Evolutionary conservation across 129 eudicot species (phyloP).

Genomic region (Ambrosia trifida): DNA sequence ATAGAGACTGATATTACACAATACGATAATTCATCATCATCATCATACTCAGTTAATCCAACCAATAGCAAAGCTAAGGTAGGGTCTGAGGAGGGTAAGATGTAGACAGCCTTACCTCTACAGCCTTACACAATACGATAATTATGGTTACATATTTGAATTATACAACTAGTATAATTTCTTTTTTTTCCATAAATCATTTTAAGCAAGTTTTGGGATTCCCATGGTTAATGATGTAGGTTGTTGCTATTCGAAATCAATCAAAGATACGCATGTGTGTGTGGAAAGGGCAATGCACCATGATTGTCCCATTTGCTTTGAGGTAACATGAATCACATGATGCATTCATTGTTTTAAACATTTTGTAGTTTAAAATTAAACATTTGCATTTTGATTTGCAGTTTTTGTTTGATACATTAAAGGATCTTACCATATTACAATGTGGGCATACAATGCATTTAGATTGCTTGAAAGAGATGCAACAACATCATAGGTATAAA

Average conservation of each 20-base stretch:
- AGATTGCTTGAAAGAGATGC: conserved; percentile 58
- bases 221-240: conserved; percentile 32
- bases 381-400: conserved; percentile 33
- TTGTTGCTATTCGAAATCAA: conserved; percentile 56
- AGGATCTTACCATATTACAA: conserved; percentile 47
- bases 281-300: conserved; percentile 83
- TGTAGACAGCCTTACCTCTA: too few relatives aligned
- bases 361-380: neutral
- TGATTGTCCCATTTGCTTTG: conserved; percentile 69
- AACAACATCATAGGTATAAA: conserved; percentile 47
- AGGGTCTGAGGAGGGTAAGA: too few relatives aligned
- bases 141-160: neutral
- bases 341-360: neutral
- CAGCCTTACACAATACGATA: too few relatives aligned
- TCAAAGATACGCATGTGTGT: conserved; percentile 56
- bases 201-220: neutral
- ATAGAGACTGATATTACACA: too few relatives aligned
- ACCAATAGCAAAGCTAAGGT: too few relatives aligned
- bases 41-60: too few relatives aligned
- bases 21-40: too few relatives aligned
- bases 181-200: neutral
- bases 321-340: conserved; percentile 36
- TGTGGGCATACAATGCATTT: conserved; percentile 77
- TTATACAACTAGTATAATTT: neutral
- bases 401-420: conserved; percentile 62